Evolutionary conservation across 164 flowering plant genomes (phyloP).

Genomic region (Vitis riparia): DNA sequence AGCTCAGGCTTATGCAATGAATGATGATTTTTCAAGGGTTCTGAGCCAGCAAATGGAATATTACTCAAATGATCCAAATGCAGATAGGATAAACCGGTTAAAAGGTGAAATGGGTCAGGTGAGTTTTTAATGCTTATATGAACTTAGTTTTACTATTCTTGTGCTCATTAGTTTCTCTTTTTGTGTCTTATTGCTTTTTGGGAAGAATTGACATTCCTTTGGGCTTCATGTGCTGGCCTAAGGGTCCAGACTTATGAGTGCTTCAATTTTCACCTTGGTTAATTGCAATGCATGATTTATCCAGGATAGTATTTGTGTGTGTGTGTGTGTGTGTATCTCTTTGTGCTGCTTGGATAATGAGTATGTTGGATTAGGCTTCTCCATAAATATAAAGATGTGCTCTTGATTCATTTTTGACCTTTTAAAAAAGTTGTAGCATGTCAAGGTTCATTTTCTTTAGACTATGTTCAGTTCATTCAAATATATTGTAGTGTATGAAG

Average conservation of each 20-base stretch:
- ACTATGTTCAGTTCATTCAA: too few relatives aligned
- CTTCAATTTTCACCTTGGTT: too few relatives aligned
- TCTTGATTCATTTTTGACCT: not conserved
- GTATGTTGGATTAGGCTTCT: too few relatives aligned
- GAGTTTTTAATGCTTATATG: conserved; percentile 7
- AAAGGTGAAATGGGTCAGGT: conserved; percentile 99
- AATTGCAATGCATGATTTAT: too few relatives aligned
- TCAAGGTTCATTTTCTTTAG: too few relatives aligned
- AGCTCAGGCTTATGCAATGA: conserved; percentile 90
- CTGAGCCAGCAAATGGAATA: conserved; percentile 94
- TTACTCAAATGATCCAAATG: conserved; percentile 91
- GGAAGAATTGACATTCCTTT: not conserved
- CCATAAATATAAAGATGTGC: not conserved
- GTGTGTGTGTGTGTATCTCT: too few relatives aligned
- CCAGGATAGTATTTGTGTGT: too few relatives aligned
- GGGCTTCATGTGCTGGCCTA: not conserved
- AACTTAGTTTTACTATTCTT: not conserved
- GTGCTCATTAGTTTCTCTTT: not conserved
- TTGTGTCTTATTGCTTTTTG: not conserved
- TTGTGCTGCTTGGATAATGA: too few relatives aligned
- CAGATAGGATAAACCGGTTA: conserved; percentile 87
- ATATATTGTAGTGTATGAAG: too few relatives aligned
- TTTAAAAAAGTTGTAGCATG: not conserved
- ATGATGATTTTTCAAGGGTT: conserved; percentile 94
- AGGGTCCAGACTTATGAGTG: too few relatives aligned